Conservation (phyloP, 306 rosid genomes). For the Malus sylvestris region DNA sequence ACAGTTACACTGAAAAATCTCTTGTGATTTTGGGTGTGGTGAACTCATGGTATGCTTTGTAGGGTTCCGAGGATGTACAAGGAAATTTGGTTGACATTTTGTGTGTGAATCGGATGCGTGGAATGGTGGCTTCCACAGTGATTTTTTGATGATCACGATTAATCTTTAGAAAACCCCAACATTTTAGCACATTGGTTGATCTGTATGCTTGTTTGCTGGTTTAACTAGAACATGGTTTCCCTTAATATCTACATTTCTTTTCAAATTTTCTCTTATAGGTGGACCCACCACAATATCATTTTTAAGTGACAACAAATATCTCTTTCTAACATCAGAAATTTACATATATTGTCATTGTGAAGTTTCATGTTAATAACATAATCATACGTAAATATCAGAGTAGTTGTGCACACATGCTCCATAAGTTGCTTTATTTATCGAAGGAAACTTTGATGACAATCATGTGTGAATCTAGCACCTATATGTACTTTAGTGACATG, state of each 20-base stretch:
- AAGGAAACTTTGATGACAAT: too few species aligned
- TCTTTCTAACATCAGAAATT: not conserved
- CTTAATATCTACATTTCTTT: not conserved
- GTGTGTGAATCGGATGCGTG: not conserved
- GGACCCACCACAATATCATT: not conserved
- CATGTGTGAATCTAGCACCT: too few species aligned
- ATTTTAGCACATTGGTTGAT: not conserved
- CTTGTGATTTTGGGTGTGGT: not conserved
- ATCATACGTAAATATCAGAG: too few species aligned
- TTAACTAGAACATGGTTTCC: too few species aligned
- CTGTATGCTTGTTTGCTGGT: not conserved
- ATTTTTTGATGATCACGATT: not conserved
- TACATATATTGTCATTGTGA: too few species aligned
- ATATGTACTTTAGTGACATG: too few species aligned
- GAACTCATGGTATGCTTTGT: not conserved
- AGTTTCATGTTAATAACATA: too few species aligned
- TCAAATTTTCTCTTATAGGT: not conserved
- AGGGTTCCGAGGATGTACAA: not conserved
- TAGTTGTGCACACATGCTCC: fast-evolving
- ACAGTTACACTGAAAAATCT: too few species aligned
- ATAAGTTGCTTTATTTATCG: too few species aligned
- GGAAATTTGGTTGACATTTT: not conserved
- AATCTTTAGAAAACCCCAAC: too few species aligned
- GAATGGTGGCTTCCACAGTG: not conserved
- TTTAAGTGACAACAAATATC: not conserved